Evolutionary conservation across 495 filamentous ascomycete genomes (phyloP), one percentile per base, ranked within the genome.

Genomic region (Daldinia concentrica): DNA sequence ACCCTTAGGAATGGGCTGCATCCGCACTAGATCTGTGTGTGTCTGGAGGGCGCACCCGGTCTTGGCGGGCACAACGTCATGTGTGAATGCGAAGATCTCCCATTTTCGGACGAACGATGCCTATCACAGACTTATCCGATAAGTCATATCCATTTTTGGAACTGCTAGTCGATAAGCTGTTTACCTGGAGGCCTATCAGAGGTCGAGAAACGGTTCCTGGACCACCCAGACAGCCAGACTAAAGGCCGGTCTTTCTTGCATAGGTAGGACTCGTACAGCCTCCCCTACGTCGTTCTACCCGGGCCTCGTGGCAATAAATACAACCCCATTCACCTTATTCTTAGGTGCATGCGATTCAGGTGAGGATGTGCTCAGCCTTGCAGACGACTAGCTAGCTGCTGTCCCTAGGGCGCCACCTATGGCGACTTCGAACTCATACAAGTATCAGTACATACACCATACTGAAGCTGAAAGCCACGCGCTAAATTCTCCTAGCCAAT

Each of bases 1-100:
- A 50, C 62, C 65, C 65, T 45, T 63, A 65, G 57, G 48, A 68
- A 58, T 26, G 52, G 64, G 66, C 58, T 73, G 71, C 71, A 73
- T 66, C 68, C 56, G 54, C 43, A 36, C 62, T 36, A 69, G 71
- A 69, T 73, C 71, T 73, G 66, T 69, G 66, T 73, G 66, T 73
- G 50, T 60, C 66, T 65, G 66, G 11, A 65, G 55, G 62, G 57
- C 71, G 65, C 66, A 66, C 41, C 43, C 29, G 36, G 63, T 69
- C 71, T 73, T 73, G 71, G 71, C 71, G 36, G 32, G 41, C 71
- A 73, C 62, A 69, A 73, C 71, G 62, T 73, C 70, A 73, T 73
- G 66, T 69, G 62, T 69, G 71, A 63, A 17, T 30, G 59, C 36
- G 71, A 73, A 36, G 62, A 69, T 69, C 62, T 66, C n/a, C 71